A percentile compares a stretch with the other conserved stretches of the same genome.
phyloP scores from a whole-genome alignment of 306 rosid genomes.

The Corylus avellana region DNA sequence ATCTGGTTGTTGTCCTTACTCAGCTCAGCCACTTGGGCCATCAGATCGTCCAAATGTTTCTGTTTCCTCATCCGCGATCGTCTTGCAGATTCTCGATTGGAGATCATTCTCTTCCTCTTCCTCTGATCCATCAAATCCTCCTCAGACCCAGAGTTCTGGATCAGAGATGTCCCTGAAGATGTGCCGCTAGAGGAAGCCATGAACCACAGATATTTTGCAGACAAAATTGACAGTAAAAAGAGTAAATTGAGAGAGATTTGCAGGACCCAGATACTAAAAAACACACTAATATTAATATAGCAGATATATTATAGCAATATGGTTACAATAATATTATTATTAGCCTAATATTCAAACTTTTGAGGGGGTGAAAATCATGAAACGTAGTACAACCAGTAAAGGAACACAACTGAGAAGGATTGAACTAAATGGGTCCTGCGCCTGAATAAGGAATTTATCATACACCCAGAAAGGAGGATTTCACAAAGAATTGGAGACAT shows the following conservation, averaged over 20 bases:
- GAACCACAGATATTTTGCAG: slow-evolving; percentile 18
- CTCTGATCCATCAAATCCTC: slow-evolving; percentile 77
- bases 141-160: slow-evolving; percentile 73
- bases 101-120: slow-evolving; percentile 91
- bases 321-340: background rate
- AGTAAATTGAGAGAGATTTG: slow-evolving; percentile 19
- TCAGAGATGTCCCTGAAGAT: slow-evolving; percentile 62
- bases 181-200: slow-evolving; percentile 91
- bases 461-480: slow-evolving; percentile 69
- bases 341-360: slow-evolving; percentile 3
- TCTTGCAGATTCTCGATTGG: slow-evolving; percentile 91
- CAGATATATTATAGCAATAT: slow-evolving; percentile 11
- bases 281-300: slow-evolving; percentile 25
- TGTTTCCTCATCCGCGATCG: slow-evolving; percentile 91
- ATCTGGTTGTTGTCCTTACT: slow-evolving; percentile 77
- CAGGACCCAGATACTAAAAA: slow-evolving; percentile 53
- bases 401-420: slow-evolving; percentile 97
- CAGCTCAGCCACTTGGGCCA: slow-evolving; percentile 56
- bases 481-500: slow-evolving; percentile 95
- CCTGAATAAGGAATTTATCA: slow-evolving; percentile 82
- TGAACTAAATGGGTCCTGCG: slow-evolving; percentile 98
- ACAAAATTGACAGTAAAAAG: background rate
- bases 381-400: slow-evolving; percentile 90
- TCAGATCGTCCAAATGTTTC: slow-evolving; percentile 87
- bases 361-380: slow-evolving; percentile 52